Percentiles rank a stretch among this genome's conserved stretches.
Conservation (phyloP, 805 yeast genomes). For the Tetrapisispora namnaoensis region DNA sequence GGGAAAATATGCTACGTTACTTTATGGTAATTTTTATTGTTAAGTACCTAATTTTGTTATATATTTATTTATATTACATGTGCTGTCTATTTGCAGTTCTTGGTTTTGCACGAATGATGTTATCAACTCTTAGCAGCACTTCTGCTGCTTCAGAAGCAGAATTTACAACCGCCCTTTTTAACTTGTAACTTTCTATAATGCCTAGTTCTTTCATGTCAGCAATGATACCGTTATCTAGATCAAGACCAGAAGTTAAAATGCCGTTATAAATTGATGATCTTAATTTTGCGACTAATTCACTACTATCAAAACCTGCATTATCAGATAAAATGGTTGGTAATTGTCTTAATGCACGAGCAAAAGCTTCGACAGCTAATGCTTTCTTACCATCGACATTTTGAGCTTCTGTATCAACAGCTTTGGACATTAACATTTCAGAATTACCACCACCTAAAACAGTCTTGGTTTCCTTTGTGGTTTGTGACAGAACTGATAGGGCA, state of each 20-base stretch:
- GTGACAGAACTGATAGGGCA: conserved; percentile 89
- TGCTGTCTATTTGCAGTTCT: conserved; percentile 84
- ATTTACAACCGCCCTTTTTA: conserved; percentile 87
- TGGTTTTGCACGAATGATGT: conserved; percentile 93
- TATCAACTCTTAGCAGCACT: conserved; percentile 88
- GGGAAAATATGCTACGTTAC: no score
- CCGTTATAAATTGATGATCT: conserved; percentile 84
- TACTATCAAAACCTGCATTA: conserved; percentile 93
- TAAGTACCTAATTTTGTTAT: no score
- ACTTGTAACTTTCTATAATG: conserved; percentile 82
- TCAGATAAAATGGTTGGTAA: conserved; percentile 93
- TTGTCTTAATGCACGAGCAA: conserved; percentile 88
- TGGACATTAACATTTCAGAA: conserved; percentile 92
- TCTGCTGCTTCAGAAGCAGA: conserved; percentile 98
- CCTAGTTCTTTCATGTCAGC: conserved; percentile 95
- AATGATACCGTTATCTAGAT: conserved; percentile 70
- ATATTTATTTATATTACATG: conserved; percentile 13
- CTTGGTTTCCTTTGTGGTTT: conserved; percentile 85
- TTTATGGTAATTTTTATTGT: no score
- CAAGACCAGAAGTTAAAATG: conserved; percentile 82
- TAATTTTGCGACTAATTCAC: conserved; percentile 82
- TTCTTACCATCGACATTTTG: conserved; percentile 89
- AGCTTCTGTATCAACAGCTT: conserved; percentile 88
- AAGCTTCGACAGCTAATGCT: conserved; percentile 88
- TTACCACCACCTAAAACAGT: conserved; percentile 94